These are phyloP conservation scores for Picochlorum sp. DNA, from an alignment of 139 green algal genomes.

Conservation along the genomic window DNA sequence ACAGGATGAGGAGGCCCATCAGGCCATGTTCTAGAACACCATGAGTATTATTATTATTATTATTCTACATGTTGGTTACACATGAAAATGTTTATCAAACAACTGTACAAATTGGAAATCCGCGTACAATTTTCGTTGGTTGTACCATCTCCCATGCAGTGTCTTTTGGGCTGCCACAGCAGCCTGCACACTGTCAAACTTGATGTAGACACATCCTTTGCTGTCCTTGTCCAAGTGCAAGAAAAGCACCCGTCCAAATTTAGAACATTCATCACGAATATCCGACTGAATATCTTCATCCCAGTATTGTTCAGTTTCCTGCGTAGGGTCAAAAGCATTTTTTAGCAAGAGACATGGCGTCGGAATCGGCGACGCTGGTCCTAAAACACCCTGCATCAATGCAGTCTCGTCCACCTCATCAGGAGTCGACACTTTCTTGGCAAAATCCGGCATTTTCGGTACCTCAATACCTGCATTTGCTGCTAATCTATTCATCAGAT, in stretches of 20 bases:
- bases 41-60: neutral
- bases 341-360: conserved; percentile 89
- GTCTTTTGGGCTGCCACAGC: conserved; percentile 59
- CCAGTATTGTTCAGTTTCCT: conserved; percentile 77
- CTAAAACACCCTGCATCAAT: conserved; percentile 72
- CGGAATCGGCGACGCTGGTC: conserved; percentile 78
- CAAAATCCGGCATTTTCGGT: conserved; percentile 8
- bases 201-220: conserved; percentile 87
- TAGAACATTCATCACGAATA: conserved; percentile 77
- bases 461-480: conserved; percentile 40
- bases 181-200: conserved; percentile 50
- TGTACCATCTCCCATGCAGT: conserved; percentile 86
- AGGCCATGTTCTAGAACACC: conserved; percentile 14
- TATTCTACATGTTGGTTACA: conserved; percentile 6
- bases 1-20: conserved; percentile 36
- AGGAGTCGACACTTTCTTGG: conserved; percentile 5
- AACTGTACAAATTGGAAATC: conserved; percentile 70
- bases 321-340: conserved; percentile 84
- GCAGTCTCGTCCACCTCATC: neutral
- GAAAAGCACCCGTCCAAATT: conserved; percentile 81
- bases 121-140: conserved; percentile 61
- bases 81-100: conserved; percentile 25
- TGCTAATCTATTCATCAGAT: conserved; percentile 80
- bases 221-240: conserved; percentile 69
- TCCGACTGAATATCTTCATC: conserved; percentile 80